Evolutionary conservation across 805 yeast genomes (phyloP), one percentile per base, ranked within the genome.

Genomic region (Kluyveromyces nonfermentans): DNA sequence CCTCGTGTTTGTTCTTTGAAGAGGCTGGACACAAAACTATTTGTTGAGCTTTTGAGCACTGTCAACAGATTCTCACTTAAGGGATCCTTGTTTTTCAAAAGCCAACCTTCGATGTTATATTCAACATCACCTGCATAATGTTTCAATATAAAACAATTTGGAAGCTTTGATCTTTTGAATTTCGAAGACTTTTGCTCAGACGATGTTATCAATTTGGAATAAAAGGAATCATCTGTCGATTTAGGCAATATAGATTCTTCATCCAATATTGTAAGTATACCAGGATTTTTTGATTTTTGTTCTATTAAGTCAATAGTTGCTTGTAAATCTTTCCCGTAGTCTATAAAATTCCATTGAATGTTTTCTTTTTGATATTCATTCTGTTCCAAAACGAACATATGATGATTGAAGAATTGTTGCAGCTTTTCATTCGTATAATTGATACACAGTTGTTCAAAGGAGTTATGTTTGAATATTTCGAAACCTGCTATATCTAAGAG

Each of bases 121-220:
- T 89, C 96, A n/a, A 93, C 99, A 45, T 79, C 80, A 8, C 96
- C 97, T 19, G 99, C 99, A 65, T 93, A 93, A 65, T 93, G 99
- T 46, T 83, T 80, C 17, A 93, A 70, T 5, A 85, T 71, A 56
- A 93, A 93, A 3, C 95, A 95, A 52, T 75, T 78, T 46, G 81
- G 73, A 37, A 80, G 71, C 52, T 83, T 81, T 44, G 88, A 83
- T 31, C 93, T 80, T 52, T 71, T 76, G 62, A 83, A 93, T 57
- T 83, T 75, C 21, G 67, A 53, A 15, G 76, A 67, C 41, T 67
- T 67, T 33, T 67, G 64, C 39, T 62, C 82, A 77, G 94, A 83
- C 43, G 78, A 74, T 12, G 72, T 66, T 32, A 79, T 75, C 43
- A 93, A 68, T 58, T 88, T 89, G 32, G 86, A 88, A 54, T 86